Evolutionary conservation across 108 stramenopile species (phyloP).

Genomic region (Craspedostauros australis): DNA sequence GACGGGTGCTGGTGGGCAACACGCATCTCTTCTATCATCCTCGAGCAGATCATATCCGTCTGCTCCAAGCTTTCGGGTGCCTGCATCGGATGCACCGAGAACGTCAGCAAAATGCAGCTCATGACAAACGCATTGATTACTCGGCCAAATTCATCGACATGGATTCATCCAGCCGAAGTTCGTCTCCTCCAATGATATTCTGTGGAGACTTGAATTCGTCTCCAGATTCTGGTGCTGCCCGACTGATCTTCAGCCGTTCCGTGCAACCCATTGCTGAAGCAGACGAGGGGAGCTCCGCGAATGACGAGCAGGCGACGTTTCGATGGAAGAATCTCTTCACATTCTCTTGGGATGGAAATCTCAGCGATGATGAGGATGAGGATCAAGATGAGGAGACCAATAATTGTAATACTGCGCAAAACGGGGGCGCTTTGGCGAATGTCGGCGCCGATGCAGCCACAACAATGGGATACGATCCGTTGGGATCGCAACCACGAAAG

Average conservation of each 20-base stretch:
- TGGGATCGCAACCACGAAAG: constrained; percentile 10
- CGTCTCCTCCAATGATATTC: constrained; percentile 38
- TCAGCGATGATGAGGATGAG: constrained; percentile 19
- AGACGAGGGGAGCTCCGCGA: too few relatives aligned
- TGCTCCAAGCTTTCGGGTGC: constrained; percentile 45
- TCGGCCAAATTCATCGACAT: too few relatives aligned
- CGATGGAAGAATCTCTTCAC: constrained; percentile 54
- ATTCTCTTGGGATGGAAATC: constrained; percentile 42
- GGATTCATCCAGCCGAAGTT: not conserved
- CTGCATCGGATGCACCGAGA: constrained; percentile 39
- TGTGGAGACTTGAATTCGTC: constrained; percentile 66
- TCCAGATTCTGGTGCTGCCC: constrained; percentile 34
- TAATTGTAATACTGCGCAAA: too few relatives aligned
- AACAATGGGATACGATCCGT: constrained; percentile 17
- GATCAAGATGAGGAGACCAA: not conserved
- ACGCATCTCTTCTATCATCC: constrained; percentile 81
- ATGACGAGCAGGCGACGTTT: too few relatives aligned
- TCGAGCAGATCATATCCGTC: constrained; percentile 52
- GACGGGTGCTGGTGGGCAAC: constrained; percentile 40
- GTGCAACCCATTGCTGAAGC: constrained; percentile 29
- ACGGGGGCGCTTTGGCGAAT: too few relatives aligned
- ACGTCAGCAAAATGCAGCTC: constrained; percentile 10
- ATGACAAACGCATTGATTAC: not conserved
- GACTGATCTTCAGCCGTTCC: constrained; percentile 35
- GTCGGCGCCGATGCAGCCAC: not conserved